Conservation (phyloP, 179 eudicot genomes). For the Beta macrorhiza region DNA sequence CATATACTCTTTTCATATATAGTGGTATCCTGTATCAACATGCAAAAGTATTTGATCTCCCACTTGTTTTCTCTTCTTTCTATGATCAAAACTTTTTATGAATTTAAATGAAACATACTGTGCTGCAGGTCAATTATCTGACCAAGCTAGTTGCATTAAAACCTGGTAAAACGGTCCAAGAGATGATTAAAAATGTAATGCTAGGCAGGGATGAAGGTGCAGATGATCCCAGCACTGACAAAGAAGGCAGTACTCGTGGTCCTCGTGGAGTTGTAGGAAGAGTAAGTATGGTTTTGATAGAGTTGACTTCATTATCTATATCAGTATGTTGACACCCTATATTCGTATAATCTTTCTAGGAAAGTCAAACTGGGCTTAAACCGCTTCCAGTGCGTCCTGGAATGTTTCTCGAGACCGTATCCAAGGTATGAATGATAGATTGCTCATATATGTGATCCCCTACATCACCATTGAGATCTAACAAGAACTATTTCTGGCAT, state of each 20-base stretch:
- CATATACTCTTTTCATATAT: background rate
- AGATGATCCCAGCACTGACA: constrained; percentile 42
- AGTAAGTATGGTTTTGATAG: too few relatives aligned
- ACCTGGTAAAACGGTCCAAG: constrained; percentile 78
- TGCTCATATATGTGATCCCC: background rate
- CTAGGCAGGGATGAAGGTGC: constrained; percentile 91
- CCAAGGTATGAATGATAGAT: constrained; percentile 56
- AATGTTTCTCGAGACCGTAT: constrained; percentile 93
- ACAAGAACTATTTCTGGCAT: background rate
- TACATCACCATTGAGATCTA: background rate
- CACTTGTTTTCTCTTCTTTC: background rate
- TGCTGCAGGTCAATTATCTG: constrained; percentile 80
- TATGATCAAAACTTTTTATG: constrained; percentile 1
- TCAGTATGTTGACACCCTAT: background rate
- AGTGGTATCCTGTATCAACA: background rate
- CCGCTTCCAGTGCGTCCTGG: constrained; percentile 96
- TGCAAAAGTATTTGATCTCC: background rate
- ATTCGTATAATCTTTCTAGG: constrained; percentile 41
- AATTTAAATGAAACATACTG: constrained; percentile 5
- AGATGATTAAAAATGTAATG: constrained; percentile 92
- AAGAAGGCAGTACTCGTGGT: constrained; percentile 35
- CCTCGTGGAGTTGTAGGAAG: constrained; percentile 9
- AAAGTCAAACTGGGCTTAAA: constrained; percentile 60
- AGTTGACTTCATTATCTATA: too few relatives aligned
- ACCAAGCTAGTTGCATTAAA: constrained; percentile 79